A percentile compares a stretch with the other conserved stretches of the same genome.
Conservation (phyloP, 768 basidiomycete species). For the Kwoniella heveanensis region DNA sequence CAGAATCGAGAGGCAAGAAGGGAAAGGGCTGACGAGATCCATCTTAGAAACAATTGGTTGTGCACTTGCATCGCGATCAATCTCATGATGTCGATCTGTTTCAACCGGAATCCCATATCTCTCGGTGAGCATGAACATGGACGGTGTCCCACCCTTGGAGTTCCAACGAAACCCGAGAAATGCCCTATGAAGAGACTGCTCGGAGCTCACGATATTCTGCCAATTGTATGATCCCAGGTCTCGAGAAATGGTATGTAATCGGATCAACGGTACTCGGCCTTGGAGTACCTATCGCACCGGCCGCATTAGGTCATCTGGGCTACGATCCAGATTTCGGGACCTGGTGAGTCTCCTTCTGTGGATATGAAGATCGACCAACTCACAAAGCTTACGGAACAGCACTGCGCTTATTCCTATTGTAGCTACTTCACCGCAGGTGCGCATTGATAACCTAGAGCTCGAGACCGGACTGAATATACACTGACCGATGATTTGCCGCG, state of each 20-base stretch:
- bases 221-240: slow-evolving; percentile 10
- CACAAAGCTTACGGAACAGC: background rate
- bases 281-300: slow-evolving; percentile 29
- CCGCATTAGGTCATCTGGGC: slow-evolving; percentile 31
- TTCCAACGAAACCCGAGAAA: no score
- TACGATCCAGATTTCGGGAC: slow-evolving; percentile 22
- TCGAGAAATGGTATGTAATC: slow-evolving; percentile 37
- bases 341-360: slow-evolving; percentile 25
- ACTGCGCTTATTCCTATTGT: no score
- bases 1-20: no score
- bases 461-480: no score
- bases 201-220: background rate
- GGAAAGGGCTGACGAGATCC: background rate
- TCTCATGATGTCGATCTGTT: slow-evolving; percentile 35
- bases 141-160: no score
- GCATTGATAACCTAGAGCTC: no score
- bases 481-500: background rate
- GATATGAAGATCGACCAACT: background rate
- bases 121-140: slow-evolving; percentile 27
- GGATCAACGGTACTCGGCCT: slow-evolving; percentile 30
- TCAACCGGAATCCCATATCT: slow-evolving; percentile 26
- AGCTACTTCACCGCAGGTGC: slow-evolving; percentile 14
- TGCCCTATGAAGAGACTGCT: no score
- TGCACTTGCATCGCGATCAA: slow-evolving; percentile 39
- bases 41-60: slow-evolving; percentile 35